Conservation (phyloP, 805 yeast genomes). For the Blastobotrys americana region DNA sequence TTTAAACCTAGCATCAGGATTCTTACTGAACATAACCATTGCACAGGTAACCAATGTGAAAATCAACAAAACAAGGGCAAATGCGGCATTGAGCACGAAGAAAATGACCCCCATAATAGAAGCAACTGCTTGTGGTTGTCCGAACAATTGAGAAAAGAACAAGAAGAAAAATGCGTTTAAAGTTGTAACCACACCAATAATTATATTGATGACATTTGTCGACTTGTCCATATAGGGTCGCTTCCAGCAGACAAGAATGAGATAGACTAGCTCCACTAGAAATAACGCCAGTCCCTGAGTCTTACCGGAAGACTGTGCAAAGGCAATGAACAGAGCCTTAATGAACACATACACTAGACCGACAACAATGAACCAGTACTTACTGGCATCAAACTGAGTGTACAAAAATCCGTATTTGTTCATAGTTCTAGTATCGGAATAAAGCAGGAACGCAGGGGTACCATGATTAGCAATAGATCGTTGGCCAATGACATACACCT, state of each 20-base stretch:
- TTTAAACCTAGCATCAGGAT: conserved; percentile 82
- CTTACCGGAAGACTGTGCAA: conserved; percentile 75
- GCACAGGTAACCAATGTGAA: conserved; percentile 59
- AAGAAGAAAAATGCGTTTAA: conserved; percentile 77
- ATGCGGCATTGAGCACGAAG: conserved; percentile 84
- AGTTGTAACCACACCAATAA: conserved; percentile 63
- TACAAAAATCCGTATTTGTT: conserved; percentile 82
- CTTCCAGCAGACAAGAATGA: conserved; percentile 52
- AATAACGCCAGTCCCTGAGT: conserved; percentile 73
- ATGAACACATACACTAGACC: conserved; percentile 52
- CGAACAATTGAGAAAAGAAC: conserved; percentile 78
- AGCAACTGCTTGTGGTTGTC: conserved; percentile 69
- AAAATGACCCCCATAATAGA: conserved; percentile 90
- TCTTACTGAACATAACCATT: conserved; percentile 63
- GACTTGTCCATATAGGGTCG: conserved; percentile 77
- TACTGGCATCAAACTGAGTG: conserved; percentile 76
- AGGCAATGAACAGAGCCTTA: conserved; percentile 66
- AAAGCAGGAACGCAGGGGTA: conserved; percentile 82
- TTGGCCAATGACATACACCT: conserved; percentile 57
- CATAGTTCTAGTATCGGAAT: conserved; percentile 66
- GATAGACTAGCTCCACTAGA: conserved; percentile 65
- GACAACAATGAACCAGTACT: conserved; percentile 77
- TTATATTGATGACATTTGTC: conserved; percentile 68
- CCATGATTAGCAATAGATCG: conserved; percentile 51
- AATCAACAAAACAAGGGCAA: conserved; percentile 64